These are phyloP conservation scores for Geosmithia flava DNA, from an alignment of 2,329 filamentous ascomycete species.

Conservation along the genomic window DNA sequence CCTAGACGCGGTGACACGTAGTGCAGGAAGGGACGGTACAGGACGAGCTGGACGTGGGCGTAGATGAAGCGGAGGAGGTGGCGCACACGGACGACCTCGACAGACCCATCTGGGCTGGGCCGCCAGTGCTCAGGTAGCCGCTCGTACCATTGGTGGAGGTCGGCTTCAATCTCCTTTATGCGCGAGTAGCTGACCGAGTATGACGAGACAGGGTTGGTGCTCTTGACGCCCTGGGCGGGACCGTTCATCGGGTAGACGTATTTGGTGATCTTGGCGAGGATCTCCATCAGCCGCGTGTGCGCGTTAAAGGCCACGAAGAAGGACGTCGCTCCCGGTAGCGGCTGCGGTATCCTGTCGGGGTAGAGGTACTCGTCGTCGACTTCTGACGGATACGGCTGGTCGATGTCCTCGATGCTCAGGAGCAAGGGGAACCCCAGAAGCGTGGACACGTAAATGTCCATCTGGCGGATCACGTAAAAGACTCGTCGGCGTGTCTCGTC, in stretches of 20 bases:
- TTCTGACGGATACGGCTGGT: constrained; percentile 52
- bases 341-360: constrained; percentile 35
- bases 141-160: constrained; percentile 52
- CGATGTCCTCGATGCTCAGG: constrained; percentile 51
- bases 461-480: constrained; percentile 57
- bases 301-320: constrained; percentile 56
- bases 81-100: constrained; percentile 61
- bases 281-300: constrained; percentile 49
- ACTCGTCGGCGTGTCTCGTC: constrained; percentile 50
- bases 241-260: constrained; percentile 54
- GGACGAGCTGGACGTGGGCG: constrained; percentile 69
- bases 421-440: constrained; percentile 54
- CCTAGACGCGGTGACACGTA: constrained; percentile 59
- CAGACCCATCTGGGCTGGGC: constrained; percentile 64
- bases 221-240: constrained; percentile 27
- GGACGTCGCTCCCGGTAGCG: constrained; percentile 42
- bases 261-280: constrained; percentile 52
- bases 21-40: constrained; percentile 75
- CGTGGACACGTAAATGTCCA: constrained; percentile 59
- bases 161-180: constrained; percentile 52
- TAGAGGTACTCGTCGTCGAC: constrained; percentile 59
- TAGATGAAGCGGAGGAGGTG: constrained; percentile 70
- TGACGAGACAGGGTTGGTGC: constrained; percentile 26
- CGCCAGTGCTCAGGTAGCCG: constrained; percentile 63
- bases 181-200: constrained; percentile 52